A percentile compares a stretch with the other conserved stretches of the same genome.
Evolutionary conservation across 2,329 filamentous ascomycete species (phyloP).

Genomic region (Pyricularia pennisetigena): DNA sequence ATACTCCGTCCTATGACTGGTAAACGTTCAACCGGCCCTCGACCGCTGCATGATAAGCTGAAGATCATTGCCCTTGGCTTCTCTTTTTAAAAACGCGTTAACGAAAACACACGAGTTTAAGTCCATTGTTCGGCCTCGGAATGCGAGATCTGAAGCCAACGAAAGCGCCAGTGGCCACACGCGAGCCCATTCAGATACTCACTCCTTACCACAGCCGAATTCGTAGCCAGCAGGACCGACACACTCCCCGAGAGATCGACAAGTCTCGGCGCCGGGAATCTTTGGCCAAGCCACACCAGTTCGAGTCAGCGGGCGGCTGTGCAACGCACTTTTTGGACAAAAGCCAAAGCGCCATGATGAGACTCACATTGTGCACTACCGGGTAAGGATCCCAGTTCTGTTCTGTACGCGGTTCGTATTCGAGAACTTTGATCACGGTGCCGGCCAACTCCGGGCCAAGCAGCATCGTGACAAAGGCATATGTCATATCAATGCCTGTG

Average conservation of each 20-base stretch:
- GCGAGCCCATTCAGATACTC: too few relatives aligned
- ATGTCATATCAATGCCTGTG: constrained; percentile 23
- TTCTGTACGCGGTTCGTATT: constrained; percentile 13
- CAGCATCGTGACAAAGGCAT: constrained; percentile 24
- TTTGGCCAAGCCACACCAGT: not conserved
- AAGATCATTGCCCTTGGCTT: too few relatives aligned
- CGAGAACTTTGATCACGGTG: constrained; percentile 11
- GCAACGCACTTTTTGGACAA: not conserved
- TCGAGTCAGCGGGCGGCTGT: not conserved
- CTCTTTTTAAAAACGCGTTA: too few relatives aligned
- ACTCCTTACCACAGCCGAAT: not conserved
- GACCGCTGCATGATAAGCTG: too few relatives aligned
- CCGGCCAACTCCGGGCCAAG: constrained; percentile 18
- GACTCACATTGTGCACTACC: constrained; percentile 11
- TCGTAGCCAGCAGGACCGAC: constrained; percentile 7
- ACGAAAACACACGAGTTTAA: too few relatives aligned
- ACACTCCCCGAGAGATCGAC: constrained; percentile 4
- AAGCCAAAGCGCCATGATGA: not conserved
- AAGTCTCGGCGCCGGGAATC: constrained; percentile 7
- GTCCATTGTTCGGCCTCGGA: too few relatives aligned
- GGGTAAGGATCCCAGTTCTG: constrained; percentile 15
- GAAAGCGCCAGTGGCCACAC: too few relatives aligned
- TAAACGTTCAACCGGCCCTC: too few relatives aligned
- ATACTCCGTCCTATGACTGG: too few relatives aligned
- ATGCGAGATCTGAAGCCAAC: too few relatives aligned